Conservation (phyloP, 768 basidiomycete genomes). For the Psilocybe tampanensis region DNA sequence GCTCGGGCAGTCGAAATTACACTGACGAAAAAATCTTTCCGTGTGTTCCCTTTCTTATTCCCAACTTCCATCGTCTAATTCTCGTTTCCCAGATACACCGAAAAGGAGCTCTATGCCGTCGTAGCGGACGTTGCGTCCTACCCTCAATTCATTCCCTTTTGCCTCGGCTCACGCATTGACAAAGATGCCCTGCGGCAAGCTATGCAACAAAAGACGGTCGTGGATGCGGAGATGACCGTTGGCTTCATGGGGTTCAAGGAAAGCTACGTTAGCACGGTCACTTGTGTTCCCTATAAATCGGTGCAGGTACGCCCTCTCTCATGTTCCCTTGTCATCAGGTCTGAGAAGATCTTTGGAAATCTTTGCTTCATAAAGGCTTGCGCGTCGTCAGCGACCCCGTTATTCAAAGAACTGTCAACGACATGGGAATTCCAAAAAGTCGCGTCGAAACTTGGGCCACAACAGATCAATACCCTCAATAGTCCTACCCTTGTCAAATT, state of each 20-base stretch:
- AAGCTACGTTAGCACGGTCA: conserved; percentile 85
- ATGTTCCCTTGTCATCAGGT: neutral
- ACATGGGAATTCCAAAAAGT: conserved; percentile 24
- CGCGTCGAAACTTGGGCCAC: neutral
- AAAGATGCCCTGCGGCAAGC: conserved; percentile 26
- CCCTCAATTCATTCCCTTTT: conserved; percentile 87
- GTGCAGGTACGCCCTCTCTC: conserved; percentile 61
- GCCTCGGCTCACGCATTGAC: conserved; percentile 72
- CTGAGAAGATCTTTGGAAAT: neutral
- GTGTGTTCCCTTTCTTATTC: conserved; percentile 46
- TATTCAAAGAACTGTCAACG: conserved; percentile 26
- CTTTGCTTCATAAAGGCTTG: conserved; percentile 15
- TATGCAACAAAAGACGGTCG: conserved; percentile 38
- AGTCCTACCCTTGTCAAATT: conserved; percentile 82
- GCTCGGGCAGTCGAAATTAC: conserved; percentile 60
- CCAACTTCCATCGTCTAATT: conserved; percentile 5
- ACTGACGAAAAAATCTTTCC: conserved; percentile 87
- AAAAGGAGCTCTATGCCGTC: conserved; percentile 77
- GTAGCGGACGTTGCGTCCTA: conserved; percentile 91
- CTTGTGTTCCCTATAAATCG: conserved; percentile 72
- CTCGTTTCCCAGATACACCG: conserved; percentile 61
- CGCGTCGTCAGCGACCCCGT: conserved; percentile 26
- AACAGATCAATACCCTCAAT: conserved; percentile 2
- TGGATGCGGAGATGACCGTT: conserved; percentile 87
- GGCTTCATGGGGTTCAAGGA: conserved; percentile 89